phyloP scores from a whole-genome alignment of 495 filamentous ascomycete species.

The Xylaria flabelliformis region DNA sequence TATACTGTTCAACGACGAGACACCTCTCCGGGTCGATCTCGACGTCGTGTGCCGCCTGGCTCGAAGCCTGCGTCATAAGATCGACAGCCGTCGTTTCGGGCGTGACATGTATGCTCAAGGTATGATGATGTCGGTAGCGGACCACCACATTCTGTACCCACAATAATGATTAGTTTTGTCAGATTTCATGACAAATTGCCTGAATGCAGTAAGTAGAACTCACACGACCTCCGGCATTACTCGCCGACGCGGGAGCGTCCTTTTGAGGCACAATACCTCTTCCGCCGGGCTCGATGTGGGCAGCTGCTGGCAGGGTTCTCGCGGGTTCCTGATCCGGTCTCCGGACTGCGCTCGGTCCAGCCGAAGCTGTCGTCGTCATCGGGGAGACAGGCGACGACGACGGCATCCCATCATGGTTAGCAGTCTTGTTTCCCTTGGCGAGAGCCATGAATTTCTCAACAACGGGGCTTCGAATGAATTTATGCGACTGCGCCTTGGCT shows the following conservation, averaged over 20 bases:
- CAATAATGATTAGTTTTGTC: conserved; percentile 22
- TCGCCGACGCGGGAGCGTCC: conserved; percentile 83
- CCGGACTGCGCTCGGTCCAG: conserved; percentile 14
- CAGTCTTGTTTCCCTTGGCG: conserved; percentile 39
- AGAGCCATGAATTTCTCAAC: conserved; percentile 50
- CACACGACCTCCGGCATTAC: conserved; percentile 79
- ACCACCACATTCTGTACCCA: conserved; percentile 65
- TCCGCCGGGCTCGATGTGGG: conserved; percentile 43
- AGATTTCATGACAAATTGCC: conserved; percentile 19
- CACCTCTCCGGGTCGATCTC: conserved; percentile 64
- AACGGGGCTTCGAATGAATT: conserved; percentile 42
- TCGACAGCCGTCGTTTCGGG: conserved; percentile 77
- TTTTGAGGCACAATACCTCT: conserved; percentile 64
- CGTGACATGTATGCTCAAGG: conserved; percentile 69
- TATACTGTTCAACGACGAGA: conserved; percentile 78
- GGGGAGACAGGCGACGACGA: conserved; percentile 31
- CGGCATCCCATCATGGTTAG: conserved; percentile 34
- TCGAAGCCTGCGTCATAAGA: conserved; percentile 65
- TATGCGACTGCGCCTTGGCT: conserved; percentile 25
- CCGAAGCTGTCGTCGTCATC: conserved; percentile 1
- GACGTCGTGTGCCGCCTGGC: conserved; percentile 54
- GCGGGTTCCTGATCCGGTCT: conserved; percentile 27
- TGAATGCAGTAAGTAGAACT: conserved; percentile 44
- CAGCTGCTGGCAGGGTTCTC: conserved; percentile 18
- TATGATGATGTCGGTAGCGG: conserved; percentile 67